phyloP scores from a whole-genome alignment of 2,329 filamentous ascomycete species.

The Colletotrichum agaves region DNA sequence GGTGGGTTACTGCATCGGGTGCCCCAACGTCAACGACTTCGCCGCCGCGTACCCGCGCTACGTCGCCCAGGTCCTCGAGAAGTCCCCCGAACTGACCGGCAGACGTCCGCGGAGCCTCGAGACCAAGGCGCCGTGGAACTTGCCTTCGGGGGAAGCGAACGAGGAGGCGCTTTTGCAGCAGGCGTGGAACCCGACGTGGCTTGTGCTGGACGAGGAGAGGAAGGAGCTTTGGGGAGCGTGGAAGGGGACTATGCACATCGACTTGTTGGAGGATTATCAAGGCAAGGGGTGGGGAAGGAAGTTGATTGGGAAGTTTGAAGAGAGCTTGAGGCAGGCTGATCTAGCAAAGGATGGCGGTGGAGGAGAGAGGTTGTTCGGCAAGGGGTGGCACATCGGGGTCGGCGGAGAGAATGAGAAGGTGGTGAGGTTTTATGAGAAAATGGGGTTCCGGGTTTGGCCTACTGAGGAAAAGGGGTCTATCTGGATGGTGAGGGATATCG shows the following conservation, averaged over 20 bases:
- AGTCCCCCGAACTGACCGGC: constrained; percentile 39
- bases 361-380: constrained; percentile 42
- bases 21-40: constrained; percentile 55
- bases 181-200: constrained; percentile 53
- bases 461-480: constrained; percentile 50
- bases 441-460: constrained; percentile 55
- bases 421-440: constrained; percentile 58
- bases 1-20: constrained; percentile 63
- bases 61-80: constrained; percentile 48
- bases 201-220: constrained; percentile 51
- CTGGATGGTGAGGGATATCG: constrained; percentile 55
- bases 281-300: constrained; percentile 56
- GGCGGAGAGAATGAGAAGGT: constrained; percentile 59
- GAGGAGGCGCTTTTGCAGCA: constrained; percentile 52
- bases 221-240: constrained; percentile 48
- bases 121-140: constrained; percentile 46
- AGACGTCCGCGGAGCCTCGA: constrained; percentile 41
- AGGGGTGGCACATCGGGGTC: constrained; percentile 57
- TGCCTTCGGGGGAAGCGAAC: constrained; percentile 43
- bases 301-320: constrained; percentile 55
- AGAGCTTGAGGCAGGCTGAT: constrained; percentile 45
- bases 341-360: constrained; percentile 6
- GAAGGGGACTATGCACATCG: constrained; percentile 61
- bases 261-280: constrained; percentile 56
- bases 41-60: constrained; percentile 52